A percentile compares a stretch with the other conserved stretches of the same genome.
Evolutionary conservation across 495 filamentous ascomycete genomes (phyloP).

Genomic region (Niebla homalea): DNA sequence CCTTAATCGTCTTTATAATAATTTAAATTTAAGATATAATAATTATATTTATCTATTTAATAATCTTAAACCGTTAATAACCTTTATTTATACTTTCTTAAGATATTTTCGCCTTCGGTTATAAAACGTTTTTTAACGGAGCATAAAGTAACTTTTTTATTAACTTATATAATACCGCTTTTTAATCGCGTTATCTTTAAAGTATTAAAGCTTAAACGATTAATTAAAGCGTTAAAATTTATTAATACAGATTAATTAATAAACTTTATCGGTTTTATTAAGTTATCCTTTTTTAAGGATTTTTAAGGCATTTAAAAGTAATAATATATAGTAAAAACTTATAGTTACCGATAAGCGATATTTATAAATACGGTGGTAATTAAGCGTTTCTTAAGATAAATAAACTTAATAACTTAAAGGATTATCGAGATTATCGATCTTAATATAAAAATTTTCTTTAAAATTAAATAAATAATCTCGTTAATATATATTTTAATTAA

Average conservation of each 20-base stretch:
- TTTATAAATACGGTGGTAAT: neutral
- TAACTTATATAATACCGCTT: no score
- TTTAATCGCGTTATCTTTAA: neutral
- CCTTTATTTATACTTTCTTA: no score
- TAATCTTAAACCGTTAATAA: no score
- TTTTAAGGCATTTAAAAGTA: neutral
- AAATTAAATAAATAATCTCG: neutral
- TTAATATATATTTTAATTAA: neutral
- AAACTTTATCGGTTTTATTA: neutral
- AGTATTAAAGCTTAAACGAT: neutral
- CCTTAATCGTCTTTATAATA: no score
- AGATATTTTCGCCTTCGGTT: no score
- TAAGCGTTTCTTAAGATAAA: neutral
- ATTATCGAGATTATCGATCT: neutral
- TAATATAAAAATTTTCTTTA: neutral
- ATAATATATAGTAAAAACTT: neutral
- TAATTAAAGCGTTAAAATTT: neutral
- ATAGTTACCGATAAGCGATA: neutral
- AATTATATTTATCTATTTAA: no score
- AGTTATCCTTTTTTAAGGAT: neutral
- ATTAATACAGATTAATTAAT: neutral
- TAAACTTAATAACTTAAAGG: neutral
- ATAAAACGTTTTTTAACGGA: no score
- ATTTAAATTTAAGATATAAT: no score
- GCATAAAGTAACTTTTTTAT: no score